Base-by-base conservation (phyloP, 2,329 filamentous ascomycete species). In the Amauroascus verrucosus region DNA sequence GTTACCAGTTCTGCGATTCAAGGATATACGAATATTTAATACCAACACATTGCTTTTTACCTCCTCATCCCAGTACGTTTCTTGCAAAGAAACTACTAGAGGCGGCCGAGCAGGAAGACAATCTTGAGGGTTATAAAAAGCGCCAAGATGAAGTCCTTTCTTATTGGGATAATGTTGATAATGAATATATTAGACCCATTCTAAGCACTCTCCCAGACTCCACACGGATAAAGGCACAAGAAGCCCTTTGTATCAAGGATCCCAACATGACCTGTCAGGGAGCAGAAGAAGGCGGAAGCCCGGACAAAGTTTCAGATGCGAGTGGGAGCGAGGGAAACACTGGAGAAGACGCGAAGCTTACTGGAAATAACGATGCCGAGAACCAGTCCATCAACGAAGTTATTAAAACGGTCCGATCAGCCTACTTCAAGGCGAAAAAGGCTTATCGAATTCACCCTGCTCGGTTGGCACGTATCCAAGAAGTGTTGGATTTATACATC, bases 21-120 rank as follows among this genome's bases (percentile, higher is more conserved):
- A 79, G 93, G 61, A 94, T 90, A 77, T 98, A 98, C 71, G 93
- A 98, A 72, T 98, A 98, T 66, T 76, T 98, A 50, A 87, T 98
- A 68, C 93, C 93, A 1, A 93, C 86, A 40, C 89, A 97, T 70
- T 88, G 86, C 54, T 86, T 98, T 61, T 73, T 98, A 30, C 93
- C 93, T 18, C 93, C 93, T 0, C 90, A 97, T 66, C 90, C 90
- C 0, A 84, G 85, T 58, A 94, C 87, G 57, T 95, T 80, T 66
- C 70, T 98, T 33, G 90, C 87, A 7, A 86, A 84, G 70, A 87
- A 88, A 65, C 74, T 95, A n/a, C 78, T 81, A n/a, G 82, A 91
- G 62, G 74, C 82, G 51, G 87, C 88, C 0, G 83, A 86, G 65
- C 81, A 88, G 66, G 80, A 85, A 49, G 82, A 82, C 1, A 81